Evolutionary conservation across 805 yeast genomes (phyloP).

Genomic region (Brettanomyces bruxellensis): DNA sequence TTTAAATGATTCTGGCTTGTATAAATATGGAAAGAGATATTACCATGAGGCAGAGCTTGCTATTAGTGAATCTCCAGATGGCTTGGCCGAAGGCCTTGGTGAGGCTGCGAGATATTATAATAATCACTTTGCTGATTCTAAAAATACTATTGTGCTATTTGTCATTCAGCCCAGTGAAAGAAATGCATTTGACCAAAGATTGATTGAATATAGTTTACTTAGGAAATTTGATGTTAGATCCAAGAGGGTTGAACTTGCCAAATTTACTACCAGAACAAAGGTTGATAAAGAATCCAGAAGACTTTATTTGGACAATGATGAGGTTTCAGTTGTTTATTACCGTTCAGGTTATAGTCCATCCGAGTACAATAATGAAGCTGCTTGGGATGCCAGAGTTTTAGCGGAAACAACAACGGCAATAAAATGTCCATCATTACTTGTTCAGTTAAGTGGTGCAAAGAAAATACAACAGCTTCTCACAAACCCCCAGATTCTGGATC

Average conservation of each 20-base stretch:
- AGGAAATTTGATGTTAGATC: constrained; percentile 48
- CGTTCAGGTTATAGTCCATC: constrained; percentile 83
- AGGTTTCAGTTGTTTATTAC: constrained; percentile 82
- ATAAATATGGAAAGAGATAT: constrained; percentile 34
- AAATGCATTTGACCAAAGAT: constrained; percentile 87
- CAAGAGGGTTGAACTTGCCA: constrained; percentile 58
- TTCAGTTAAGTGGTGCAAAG: constrained; percentile 89
- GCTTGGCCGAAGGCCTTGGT: constrained; percentile 62
- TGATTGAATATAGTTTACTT: constrained; percentile 63
- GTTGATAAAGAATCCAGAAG: constrained; percentile 39
- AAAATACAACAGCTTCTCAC: constrained; percentile 89
- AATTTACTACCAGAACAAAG: constrained; percentile 37
- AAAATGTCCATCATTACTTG: constrained; percentile 83
- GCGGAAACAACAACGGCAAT: constrained; percentile 75
- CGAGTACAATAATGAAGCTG: constrained; percentile 57
- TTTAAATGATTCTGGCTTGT: constrained; percentile 51
- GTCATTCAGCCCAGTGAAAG: constrained; percentile 81
- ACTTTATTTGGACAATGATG: constrained; percentile 48
- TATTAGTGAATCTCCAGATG: constrained; percentile 51
- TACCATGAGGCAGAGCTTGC: constrained; percentile 42
- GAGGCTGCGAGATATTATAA: constrained; percentile 55
- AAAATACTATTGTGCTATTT: constrained; percentile 52
- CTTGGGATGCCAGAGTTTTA: constrained; percentile 71
- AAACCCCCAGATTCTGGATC: constrained; percentile 34
- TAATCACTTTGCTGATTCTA: constrained; percentile 12